Evolutionary conservation across 2,329 filamentous ascomycete genomes (phyloP), one percentile per base, ranked within the genome.

Genomic region (Cucurbitaria berberidis): DNA sequence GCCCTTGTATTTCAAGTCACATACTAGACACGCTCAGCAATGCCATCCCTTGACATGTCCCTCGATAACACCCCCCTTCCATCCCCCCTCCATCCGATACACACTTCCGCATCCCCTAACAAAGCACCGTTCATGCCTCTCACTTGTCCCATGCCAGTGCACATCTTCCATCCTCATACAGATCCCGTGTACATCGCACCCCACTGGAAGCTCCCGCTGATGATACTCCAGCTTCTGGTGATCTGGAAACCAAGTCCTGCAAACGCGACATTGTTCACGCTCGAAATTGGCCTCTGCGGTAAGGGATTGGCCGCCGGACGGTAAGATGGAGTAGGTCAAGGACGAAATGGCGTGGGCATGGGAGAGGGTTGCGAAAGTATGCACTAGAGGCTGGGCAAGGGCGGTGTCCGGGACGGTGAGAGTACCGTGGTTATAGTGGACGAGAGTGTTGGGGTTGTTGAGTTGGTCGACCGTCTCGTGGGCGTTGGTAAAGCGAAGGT

Each of bases 51-150:
- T 44, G 19, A 66, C 22, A 54, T 69, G 63, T 1, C 41, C 44
- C 30, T 62, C 54, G 7, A 67, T 49, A 13, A 53, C 55, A 15
- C n/a, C 21, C 21, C 32, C 18, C 45, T 43, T 65, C 62, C 62
- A 68, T 3, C 47, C 44, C 0, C 62, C 59, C 18, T 63, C 53
- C 15, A 15, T 57, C 44, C 64, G 53, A 48, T 62, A 63, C 1
- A 55, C 38, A 52, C 54, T 61, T 29, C 27, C 36, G 53, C 63
- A 67, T 5, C 48, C 59, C 27, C 45, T 57, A 2, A 67, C 59
- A 55, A 67, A 69, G 45, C 64, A 69, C 19, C 64, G 41, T 3
- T 60, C 54, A 55, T 67, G 63, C 21, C 45, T 36, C 3, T 45
- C 46, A 13, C 48, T 53, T 4, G 51, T 53, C 2, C 47, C 64